A percentile compares a stretch with the other conserved stretches of the same genome.
phyloP scores from a whole-genome alignment of 257 asterid genomes.

The Paraleonurus japonicus region DNA sequence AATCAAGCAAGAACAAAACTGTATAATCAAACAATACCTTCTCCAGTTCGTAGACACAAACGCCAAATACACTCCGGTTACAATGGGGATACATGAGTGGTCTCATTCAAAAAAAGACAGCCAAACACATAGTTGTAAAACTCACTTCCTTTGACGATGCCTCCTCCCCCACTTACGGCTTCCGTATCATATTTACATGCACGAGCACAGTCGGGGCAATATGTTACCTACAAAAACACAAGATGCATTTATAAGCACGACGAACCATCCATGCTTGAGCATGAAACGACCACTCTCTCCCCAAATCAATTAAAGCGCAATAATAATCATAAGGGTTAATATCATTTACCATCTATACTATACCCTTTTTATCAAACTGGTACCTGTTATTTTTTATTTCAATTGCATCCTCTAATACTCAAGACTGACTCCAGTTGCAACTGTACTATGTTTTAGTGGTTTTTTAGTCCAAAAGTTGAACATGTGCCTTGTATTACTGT shows the following conservation, averaged over 20 bases:
- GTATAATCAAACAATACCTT: neutral
- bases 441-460: no score
- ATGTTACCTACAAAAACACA: conserved; percentile 63
- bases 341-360: no score
- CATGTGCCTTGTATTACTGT: no score
- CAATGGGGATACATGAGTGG: conserved; percentile 65
- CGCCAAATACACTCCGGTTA: conserved; percentile 17
- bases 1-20: neutral
- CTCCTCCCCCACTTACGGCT: conserved; percentile 49
- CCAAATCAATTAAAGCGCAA: neutral
- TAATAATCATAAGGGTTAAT: neutral
- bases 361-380: no score
- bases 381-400: no score
- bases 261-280: neutral
- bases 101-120: conserved; percentile 85
- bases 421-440: no score
- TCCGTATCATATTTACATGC: conserved; percentile 83
- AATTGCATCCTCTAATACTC: no score
- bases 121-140: conserved; percentile 83
- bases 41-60: neutral
- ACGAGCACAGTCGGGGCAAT: conserved; percentile 91
- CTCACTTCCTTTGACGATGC: conserved; percentile 55
- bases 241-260: conserved; percentile 7
- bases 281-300: neutral
- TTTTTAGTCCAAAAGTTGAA: no score